Evolutionary conservation across 192 early-diverging fungal genomes (phyloP), one percentile per base, ranked within the genome.

Genomic region (Entomortierella parvispora): DNA sequence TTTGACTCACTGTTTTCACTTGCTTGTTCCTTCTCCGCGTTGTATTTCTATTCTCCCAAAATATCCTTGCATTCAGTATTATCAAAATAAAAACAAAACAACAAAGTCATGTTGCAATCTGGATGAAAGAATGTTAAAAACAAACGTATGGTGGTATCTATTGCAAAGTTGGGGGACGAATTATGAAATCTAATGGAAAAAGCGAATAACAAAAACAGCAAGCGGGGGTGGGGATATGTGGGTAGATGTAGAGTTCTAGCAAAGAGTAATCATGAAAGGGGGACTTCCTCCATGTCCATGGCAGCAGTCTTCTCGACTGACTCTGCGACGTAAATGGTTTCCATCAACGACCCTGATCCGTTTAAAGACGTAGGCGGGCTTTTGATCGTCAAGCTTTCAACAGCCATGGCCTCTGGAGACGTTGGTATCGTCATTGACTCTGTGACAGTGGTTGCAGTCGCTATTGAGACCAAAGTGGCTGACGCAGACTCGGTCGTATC

Each of bases 271-370:
- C 47, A 69, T 65, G 65, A 50, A 18, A 72, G 65, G 44, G 65
- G 75, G 2, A 82, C 37, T 12, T 79, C 76, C 8, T 81, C 80
- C 64, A 82, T 65, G 9, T 78, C 79, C 50, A 69, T 47, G n/a
- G n/a, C n/a, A n/a, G n/a, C n/a, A 37, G 50, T 60, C 26, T 51
- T 56, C 44, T 72, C 55, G 44, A 25, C 50, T 9, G 64, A 26
- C 12, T 60, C 60, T 40, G 45, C n/a, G 8, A 46, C 29, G 8
- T 44, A 52, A 15, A 37, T 9, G 12, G n/a, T 46, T 15, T 10
- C n/a, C 29, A 58, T 18, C 45, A 28, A 37, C 12, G 3, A 9
- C 37, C 37, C 37, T 40, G 53, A 43, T 22, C 48, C 60, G 22
- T 49, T 20, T 28, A 25, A 20, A 25, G 64, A 53, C 0, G 46